Evolutionary conservation across 2,329 filamentous ascomycete species (phyloP), one percentile per base, ranked within the genome.

Genomic region (Phialophora chinensis): DNA sequence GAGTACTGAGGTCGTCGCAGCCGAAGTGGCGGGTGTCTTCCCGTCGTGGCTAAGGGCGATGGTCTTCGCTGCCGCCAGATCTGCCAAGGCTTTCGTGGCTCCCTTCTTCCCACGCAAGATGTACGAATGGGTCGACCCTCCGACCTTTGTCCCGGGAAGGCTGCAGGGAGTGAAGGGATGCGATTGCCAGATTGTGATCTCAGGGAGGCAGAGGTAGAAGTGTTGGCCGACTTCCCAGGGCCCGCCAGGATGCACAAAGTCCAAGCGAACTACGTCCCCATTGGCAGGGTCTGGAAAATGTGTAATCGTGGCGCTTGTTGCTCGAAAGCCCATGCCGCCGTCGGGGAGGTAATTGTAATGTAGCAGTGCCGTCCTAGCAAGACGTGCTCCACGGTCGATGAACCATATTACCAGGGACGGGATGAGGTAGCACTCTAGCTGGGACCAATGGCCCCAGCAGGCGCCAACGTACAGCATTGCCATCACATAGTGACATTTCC

Each of bases 401-500:
- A 85, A 82, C 83, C 90, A 90, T 17, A 92, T 81, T 1, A 86
- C 78, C 4, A 93, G 77, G 0, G 86, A 85, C 0, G 90, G 87
- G 53, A 91, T 82, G 74, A 92, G 83, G 79, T 90, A 92, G 74
- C 88, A 91, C 55, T 85, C 82, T 3, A 93, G 80, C 59, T 87
- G 80, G 59, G 82, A 76, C 91, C 90, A 93, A 74, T 93, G 91
- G 0, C 85, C 90, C 85, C 89, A 92, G 76, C 89, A 90, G 2
- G 89, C 90, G 4, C 89, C 91, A 12, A 93, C 85, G 76, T 91
- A 93, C 4, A 92, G 76, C 79, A 90, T 87, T 11, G 90, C 91
- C 1, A 92, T 80, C 12, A 92, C 80, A 72, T 91, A 91, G 74
- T 93, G 90, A 0, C 85, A 79, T 74, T 91, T 92, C 67, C 90